Percentiles rank a stretch among this genome's conserved stretches.
These are phyloP conservation scores for Eimeria falciformis DNA, from an alignment of 169 alveolate species.

Conservation along the genomic window DNA sequence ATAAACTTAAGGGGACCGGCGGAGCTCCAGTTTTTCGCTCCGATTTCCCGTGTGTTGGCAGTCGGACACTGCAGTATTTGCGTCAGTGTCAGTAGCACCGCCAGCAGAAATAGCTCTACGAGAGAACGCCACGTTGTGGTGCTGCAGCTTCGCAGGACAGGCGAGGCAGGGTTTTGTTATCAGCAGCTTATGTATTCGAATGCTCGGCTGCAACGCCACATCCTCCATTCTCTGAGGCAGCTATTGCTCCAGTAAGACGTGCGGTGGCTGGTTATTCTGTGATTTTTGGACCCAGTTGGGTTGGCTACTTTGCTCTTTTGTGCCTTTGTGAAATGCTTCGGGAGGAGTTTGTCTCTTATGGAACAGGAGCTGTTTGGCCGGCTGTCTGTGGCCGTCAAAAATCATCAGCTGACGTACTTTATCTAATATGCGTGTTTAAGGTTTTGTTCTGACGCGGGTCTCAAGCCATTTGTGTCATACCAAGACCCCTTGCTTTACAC, in stretches of 20 bases:
- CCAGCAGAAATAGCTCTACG: background rate
- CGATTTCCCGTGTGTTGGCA: conserved; percentile 32
- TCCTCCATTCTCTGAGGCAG: conserved; percentile 30
- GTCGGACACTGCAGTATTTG: conserved; percentile 67
- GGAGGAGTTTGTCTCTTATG: no score
- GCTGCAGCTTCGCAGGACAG: conserved; percentile 38
- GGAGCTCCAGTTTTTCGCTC: conserved; percentile 53
- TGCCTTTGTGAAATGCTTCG: no score
- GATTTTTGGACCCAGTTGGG: no score
- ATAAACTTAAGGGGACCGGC: conserved; percentile 13
- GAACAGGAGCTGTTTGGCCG: no score
- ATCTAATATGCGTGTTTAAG: no score
- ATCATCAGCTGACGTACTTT: no score
- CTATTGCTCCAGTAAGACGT: conserved; percentile 53
- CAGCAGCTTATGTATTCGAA: conserved; percentile 54
- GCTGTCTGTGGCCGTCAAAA: no score
- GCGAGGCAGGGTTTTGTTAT: conserved; percentile 55
- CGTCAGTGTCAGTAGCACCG: background rate
- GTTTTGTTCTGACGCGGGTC: no score
- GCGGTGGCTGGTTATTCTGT: background rate
- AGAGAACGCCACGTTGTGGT: conserved; percentile 51
- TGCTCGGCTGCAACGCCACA: conserved; percentile 57
- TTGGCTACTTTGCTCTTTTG: no score
- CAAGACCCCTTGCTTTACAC: no score
- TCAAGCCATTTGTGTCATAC: no score